phyloP scores from a whole-genome alignment of 495 filamentous ascomycete species.

The Penicillium psychrofluorescens region DNA sequence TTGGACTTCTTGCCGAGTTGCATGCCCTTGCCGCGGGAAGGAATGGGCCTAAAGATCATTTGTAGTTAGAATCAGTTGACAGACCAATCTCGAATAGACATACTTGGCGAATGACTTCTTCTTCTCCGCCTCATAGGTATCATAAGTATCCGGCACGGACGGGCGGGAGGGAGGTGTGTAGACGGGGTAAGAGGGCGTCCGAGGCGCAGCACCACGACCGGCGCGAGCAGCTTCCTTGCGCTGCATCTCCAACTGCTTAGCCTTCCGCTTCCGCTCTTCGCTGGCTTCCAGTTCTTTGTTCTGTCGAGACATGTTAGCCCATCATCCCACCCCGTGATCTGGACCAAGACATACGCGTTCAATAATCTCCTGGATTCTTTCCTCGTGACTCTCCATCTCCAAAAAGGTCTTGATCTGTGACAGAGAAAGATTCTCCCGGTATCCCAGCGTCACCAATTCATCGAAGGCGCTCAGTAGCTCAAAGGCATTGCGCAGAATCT shows the following conservation, averaged over 20 bases:
- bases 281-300: constrained; percentile 98
- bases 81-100: constrained; percentile 11
- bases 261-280: constrained; percentile 95
- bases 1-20: constrained; percentile 97
- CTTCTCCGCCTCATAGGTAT: constrained; percentile 93
- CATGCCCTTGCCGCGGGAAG: constrained; percentile 92
- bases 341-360: constrained; percentile 55
- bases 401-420: constrained; percentile 97
- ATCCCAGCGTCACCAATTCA: constrained; percentile 89
- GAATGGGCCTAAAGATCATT: constrained; percentile 42
- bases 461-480: constrained; percentile 94
- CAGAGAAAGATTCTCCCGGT: constrained; percentile 89
- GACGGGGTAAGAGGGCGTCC: constrained; percentile 75
- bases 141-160: constrained; percentile 71
- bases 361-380: constrained; percentile 96
- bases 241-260: constrained; percentile 96
- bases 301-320: constrained; percentile 33
- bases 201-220: constrained; percentile 50
- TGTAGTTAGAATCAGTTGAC: constrained; percentile 5
- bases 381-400: constrained; percentile 98
- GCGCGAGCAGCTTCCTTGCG: constrained; percentile 78
- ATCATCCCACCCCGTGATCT: neutral
- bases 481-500: constrained; percentile 89
- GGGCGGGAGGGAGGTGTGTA: constrained; percentile 78
- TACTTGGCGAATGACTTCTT: constrained; percentile 76